These are phyloP conservation scores for Globisporangium barbulae DNA, from an alignment of 352 stramenopile species.

Conservation along the genomic window DNA sequence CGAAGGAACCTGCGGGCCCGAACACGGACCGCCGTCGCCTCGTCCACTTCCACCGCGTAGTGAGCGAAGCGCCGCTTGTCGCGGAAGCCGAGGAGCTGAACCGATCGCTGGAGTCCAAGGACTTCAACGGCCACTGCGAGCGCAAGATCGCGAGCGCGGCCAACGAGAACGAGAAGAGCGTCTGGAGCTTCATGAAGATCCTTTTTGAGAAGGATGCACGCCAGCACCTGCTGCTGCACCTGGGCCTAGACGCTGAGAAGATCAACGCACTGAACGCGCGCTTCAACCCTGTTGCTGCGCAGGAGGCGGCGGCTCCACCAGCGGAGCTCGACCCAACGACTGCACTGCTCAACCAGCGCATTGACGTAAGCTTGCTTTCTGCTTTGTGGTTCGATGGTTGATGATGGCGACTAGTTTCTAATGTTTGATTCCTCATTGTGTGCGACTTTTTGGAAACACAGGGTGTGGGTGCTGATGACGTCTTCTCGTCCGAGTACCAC, in stretches of 20 bases:
- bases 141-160: conserved; percentile 71
- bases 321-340: conserved; percentile 38
- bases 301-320: conserved; percentile 21
- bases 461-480: conserved; percentile 63
- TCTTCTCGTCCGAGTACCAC: conserved; percentile 72
- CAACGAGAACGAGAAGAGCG: conserved; percentile 64
- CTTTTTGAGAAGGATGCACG: conserved; percentile 94
- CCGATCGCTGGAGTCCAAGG: conserved; percentile 80
- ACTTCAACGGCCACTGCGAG: conserved; percentile 93
- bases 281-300: conserved; percentile 55
- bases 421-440: background rate
- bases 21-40: conserved; percentile 65
- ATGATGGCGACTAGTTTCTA: background rate
- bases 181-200: conserved; percentile 93
- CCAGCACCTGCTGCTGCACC: conserved; percentile 92
- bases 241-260: conserved; percentile 92
- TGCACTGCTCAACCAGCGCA: conserved; percentile 57
- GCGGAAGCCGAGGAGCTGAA: conserved; percentile 89
- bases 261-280: conserved; percentile 87
- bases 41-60: conserved; percentile 79
- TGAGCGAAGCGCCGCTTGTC: conserved; percentile 81
- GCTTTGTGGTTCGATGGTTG: conserved; percentile 9
- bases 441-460: conserved; percentile 26
- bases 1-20: conserved; percentile 40
- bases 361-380: conserved; percentile 57